These are phyloP conservation scores for Rhytidhysteron rufulum DNA, from an alignment of 2,329 filamentous ascomycete species.

Conservation along the genomic window DNA sequence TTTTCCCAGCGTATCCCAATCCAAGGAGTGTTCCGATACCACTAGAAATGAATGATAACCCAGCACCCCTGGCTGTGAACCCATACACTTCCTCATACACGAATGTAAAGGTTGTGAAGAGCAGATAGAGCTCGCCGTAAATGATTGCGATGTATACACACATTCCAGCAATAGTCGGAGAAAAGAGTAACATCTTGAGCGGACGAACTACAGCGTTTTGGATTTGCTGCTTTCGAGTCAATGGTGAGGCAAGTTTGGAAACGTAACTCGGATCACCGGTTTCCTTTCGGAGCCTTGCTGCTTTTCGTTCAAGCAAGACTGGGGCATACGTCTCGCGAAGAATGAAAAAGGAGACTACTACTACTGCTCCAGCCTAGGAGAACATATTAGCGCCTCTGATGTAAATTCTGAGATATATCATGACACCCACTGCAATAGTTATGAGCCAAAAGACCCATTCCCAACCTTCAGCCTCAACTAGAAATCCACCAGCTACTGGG, in stretches of 20 bases:
- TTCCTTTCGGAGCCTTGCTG: slow-evolving; percentile 37
- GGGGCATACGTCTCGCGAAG: slow-evolving; percentile 44
- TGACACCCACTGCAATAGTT: slow-evolving; percentile 5
- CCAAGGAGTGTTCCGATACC: slow-evolving; percentile 24
- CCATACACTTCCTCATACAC: slow-evolving; percentile 12
- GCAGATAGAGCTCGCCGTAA: slow-evolving; percentile 30
- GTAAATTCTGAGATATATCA: no score
- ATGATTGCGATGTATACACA: slow-evolving; percentile 38
- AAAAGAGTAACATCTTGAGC: slow-evolving; percentile 52
- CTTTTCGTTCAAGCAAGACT: slow-evolving; percentile 38
- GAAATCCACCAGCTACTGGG: slow-evolving; percentile 8
- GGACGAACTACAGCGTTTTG: slow-evolving; percentile 43
- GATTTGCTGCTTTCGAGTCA: slow-evolving; percentile 32
- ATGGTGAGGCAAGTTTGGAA: slow-evolving; percentile 29
- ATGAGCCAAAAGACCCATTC: slow-evolving; percentile 10
- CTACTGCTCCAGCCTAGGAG: no score
- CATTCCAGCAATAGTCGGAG: slow-evolving; percentile 47
- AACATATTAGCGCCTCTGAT: slow-evolving; percentile 21
- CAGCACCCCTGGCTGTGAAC: slow-evolving; percentile 5
- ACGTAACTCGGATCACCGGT: slow-evolving; percentile 36
- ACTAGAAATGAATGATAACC: slow-evolving; percentile 10
- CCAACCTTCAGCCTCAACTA: slow-evolving; percentile 7
- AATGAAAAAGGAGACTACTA: no score
- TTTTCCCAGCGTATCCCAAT: slow-evolving; percentile 20
- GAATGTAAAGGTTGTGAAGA: slow-evolving; percentile 13